Evolutionary conservation across 2,329 filamentous ascomycete genomes (phyloP).

Genomic region (Bipolaris sorokiniana): DNA sequence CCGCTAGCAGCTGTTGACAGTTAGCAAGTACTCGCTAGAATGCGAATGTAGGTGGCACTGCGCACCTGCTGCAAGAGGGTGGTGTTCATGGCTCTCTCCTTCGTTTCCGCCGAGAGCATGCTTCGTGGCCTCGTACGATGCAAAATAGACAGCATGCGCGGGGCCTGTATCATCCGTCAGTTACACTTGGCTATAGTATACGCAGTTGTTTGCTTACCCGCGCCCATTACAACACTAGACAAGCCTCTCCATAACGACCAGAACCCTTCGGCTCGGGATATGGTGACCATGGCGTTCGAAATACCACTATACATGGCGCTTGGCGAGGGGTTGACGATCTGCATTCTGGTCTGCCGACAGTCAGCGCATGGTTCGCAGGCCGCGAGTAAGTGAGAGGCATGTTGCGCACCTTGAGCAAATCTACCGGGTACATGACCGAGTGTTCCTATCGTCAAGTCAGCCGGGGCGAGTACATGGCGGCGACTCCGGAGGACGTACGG

Average conservation of each 20-base stretch:
- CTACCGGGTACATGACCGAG: conserved; percentile 98
- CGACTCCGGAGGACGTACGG: conserved; percentile 63
- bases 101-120: conserved; percentile 93
- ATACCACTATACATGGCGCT: conserved; percentile 86
- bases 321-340: conserved; percentile 85
- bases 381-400: background rate
- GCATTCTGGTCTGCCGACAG: conserved; percentile 83
- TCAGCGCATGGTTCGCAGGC: conserved; percentile 27
- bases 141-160: conserved; percentile 97
- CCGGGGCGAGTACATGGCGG: conserved; percentile 15
- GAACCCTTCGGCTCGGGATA: conserved; percentile 87
- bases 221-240: conserved; percentile 93
- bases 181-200: conserved; percentile 15
- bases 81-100: conserved; percentile 83
- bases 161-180: conserved; percentile 68
- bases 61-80: conserved; percentile 88
- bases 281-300: conserved; percentile 89
- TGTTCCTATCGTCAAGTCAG: conserved; percentile 72
- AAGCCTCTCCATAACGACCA: conserved; percentile 94
- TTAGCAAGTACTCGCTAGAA: conserved; percentile 42
- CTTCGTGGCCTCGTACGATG: conserved; percentile 96
- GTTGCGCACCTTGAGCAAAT: conserved; percentile 85
- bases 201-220: conserved; percentile 63
- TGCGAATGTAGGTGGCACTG: conserved; percentile 8
- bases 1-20: conserved; percentile 77